Evolutionary conservation across 176 grass and related monocot genomes (phyloP).

Genomic region (Saccharum spontaneum): DNA sequence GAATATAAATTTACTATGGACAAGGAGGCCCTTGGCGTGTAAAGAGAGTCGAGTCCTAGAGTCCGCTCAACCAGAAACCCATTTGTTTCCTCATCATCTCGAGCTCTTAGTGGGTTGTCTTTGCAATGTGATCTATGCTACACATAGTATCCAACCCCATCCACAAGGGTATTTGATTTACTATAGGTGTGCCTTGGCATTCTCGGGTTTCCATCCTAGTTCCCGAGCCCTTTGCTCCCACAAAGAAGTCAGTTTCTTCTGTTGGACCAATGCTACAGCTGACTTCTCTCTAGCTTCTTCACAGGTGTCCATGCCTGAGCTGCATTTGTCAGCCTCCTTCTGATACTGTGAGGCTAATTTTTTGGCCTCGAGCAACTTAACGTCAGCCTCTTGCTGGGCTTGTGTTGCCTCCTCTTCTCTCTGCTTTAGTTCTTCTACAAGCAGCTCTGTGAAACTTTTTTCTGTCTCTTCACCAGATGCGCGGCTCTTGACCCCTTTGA

Average conservation of each 20-base stretch:
- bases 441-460: slow-evolving; percentile 76
- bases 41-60: background rate
- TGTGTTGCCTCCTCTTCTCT: slow-evolving; percentile 78
- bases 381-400: slow-evolving; percentile 78
- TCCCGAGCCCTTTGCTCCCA: slow-evolving; percentile 80
- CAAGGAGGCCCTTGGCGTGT: background rate
- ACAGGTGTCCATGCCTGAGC: slow-evolving; percentile 95
- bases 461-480: slow-evolving; percentile 80
- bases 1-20: slow-evolving; percentile 31
- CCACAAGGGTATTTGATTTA: background rate
- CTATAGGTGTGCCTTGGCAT: slow-evolving; percentile 23
- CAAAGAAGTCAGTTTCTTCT: slow-evolving; percentile 73
- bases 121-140: slow-evolving; percentile 8
- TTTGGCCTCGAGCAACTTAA: slow-evolving; percentile 83
- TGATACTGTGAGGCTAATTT: slow-evolving; percentile 94
- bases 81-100: slow-evolving; percentile 1
- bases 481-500: slow-evolving; percentile 35
- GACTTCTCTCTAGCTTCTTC: slow-evolving; percentile 92
- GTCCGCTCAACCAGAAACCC: background rate
- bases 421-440: slow-evolving; percentile 80
- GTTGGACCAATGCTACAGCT: slow-evolving; percentile 44
- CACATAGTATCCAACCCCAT: background rate
- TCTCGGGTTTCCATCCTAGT: slow-evolving; percentile 65
- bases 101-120: background rate
- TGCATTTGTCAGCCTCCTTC: slow-evolving; percentile 98